A percentile compares a stretch with the other conserved stretches of the same genome.
Evolutionary conservation across 495 filamentous ascomycete genomes (phyloP).

Genomic region (Neurospora sp.): DNA sequence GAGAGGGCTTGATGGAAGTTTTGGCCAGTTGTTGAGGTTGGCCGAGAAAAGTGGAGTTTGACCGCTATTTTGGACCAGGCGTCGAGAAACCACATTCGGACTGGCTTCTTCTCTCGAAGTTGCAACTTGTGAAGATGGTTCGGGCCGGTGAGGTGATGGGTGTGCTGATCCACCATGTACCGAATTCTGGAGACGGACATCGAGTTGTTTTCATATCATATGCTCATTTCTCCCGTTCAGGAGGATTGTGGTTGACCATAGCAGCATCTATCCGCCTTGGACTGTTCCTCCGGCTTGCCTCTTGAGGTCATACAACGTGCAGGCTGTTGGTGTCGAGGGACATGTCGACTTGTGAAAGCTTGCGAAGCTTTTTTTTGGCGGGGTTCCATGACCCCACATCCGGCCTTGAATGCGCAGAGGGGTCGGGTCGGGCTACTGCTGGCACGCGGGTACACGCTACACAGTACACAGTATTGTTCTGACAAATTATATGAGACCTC

Average conservation of each 20-base stretch:
- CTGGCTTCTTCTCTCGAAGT: not conserved
- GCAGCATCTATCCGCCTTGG: not conserved
- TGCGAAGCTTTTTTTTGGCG: not conserved
- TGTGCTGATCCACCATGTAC: not conserved
- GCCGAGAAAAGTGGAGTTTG: not conserved
- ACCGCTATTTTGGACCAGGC: not conserved
- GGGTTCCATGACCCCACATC: not conserved
- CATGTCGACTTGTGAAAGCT: not conserved
- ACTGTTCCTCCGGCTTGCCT: not conserved
- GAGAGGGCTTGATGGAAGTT: not conserved
- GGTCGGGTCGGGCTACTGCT: not conserved
- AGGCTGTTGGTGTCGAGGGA: not conserved
- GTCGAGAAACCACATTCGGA: not conserved
- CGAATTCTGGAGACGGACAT: not conserved
- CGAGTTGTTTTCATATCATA: not conserved
- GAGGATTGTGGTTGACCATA: not conserved
- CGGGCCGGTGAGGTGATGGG: not conserved
- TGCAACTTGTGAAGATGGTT: not conserved
- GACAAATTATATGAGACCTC: not conserved
- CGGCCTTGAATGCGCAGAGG: not conserved
- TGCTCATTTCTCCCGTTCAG: not conserved
- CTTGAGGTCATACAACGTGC: not conserved
- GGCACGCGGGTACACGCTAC: not conserved
- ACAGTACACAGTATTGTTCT: not conserved
- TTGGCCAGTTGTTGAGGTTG: not conserved